phyloP scores from a whole-genome alignment of 805 yeast species.

The Wickerhamomyces bisporus region DNA sequence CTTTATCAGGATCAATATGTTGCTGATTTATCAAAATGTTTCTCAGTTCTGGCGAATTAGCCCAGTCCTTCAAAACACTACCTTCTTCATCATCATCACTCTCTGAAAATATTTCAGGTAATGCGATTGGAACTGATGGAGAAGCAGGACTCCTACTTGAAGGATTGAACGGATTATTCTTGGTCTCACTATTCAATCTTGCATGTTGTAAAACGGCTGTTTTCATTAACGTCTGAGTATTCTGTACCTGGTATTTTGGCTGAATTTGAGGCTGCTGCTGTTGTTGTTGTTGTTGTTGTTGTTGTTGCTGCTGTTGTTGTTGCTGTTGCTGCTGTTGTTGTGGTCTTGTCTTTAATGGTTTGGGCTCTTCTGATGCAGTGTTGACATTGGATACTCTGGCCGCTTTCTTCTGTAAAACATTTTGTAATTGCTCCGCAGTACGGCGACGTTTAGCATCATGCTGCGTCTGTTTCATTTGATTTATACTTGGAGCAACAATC shows the following conservation, averaged over 20 bases:
- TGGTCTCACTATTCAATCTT: slow-evolving; percentile 16
- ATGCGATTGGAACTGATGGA: slow-evolving; percentile 18
- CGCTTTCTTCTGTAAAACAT: slow-evolving; percentile 18
- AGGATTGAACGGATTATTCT: slow-evolving; percentile 12
- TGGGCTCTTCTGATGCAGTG: slow-evolving; percentile 5
- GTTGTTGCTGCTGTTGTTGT: background rate
- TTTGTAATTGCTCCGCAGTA: slow-evolving; percentile 21
- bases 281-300: background rate
- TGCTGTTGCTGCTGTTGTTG: too few relatives aligned
- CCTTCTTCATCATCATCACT: slow-evolving; percentile 52
- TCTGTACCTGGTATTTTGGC: slow-evolving; percentile 11
- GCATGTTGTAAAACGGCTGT: slow-evolving; percentile 30
- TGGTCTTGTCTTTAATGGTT: slow-evolving; percentile 1
- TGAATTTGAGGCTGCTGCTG: slow-evolving; percentile 3
- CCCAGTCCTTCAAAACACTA: slow-evolving; percentile 53
- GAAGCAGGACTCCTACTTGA: slow-evolving; percentile 12
- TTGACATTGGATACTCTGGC: slow-evolving; percentile 20
- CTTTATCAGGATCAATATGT: slow-evolving; percentile 54
- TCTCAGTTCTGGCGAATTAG: slow-evolving; percentile 51
- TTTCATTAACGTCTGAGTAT: slow-evolving; percentile 26
- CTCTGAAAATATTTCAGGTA: slow-evolving; percentile 46
- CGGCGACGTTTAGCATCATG: slow-evolving; percentile 23
- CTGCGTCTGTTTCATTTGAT: slow-evolving; percentile 10
- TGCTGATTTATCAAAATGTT: slow-evolving; percentile 41
- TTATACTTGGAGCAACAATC: slow-evolving; percentile 16